Base-by-base conservation (phyloP, 139 green algal genomes). In the Dunaliella primolecta region DNA sequence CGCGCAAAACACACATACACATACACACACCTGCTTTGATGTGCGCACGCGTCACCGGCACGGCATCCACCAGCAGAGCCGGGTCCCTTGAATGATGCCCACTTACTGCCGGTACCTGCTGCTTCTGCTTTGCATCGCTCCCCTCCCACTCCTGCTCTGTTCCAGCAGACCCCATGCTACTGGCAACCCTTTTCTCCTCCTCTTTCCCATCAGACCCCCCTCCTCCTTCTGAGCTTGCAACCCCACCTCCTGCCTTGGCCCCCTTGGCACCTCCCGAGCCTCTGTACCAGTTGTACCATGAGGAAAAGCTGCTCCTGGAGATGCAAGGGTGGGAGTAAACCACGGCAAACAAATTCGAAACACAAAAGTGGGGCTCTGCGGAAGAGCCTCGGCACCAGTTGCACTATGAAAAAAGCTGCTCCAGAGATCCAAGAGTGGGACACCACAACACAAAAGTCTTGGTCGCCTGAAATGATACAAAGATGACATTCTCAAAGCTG, bases 21-120 rank as follows among this genome's bases (percentile, higher is more conserved):
- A n/a, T 27, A n/a, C 36, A 31, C 36, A 31, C 37, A 83, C 38
- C 46, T 83, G 80, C 81, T 36, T 71, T 1, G 21, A 88, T 83
- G 85, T 88, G 83, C 36, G 71, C 79, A 55, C 80, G 85, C 84
- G 90, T 81, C 31, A 95, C 87, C 1, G 86, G 83, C 25, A 92
- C 88, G 21, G 88, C 90, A 77, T 93, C 86, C 2, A 92, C 21
- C 74, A 93, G 82, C 55, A 46, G 76, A 46, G 56, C 21, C 1
- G 81, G 74, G n/a, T 81, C 78, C n/a, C 86, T 72, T 24, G 84
- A 57, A 32, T 27, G 75, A 2, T 1, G 1, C 11, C 7, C 29
- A 2, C 2, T 29, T 36, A 11, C 75, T 30, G 7, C n/a, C n/a
- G 11, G 32, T 36, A 11, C 24, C 75, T 80, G 71, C 71, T 77